These are phyloP conservation scores for Rhodomyrtus tomentosa DNA, from an alignment of 345 rosid species.

Conservation along the genomic window DNA sequence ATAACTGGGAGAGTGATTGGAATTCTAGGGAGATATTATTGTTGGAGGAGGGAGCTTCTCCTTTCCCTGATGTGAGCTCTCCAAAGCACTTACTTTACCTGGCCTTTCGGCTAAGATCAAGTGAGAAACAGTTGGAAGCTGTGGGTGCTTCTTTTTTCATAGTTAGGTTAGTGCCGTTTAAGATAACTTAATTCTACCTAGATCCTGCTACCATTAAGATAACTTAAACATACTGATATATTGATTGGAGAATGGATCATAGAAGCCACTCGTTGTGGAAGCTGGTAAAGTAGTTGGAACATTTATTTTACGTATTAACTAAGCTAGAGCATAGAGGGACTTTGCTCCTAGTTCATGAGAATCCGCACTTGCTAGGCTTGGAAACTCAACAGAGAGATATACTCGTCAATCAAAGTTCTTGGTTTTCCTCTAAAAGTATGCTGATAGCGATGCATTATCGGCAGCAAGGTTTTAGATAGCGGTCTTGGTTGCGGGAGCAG, in stretches of 20 bases:
- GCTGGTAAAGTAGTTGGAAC: background rate
- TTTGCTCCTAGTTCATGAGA: background rate
- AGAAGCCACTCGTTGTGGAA: background rate
- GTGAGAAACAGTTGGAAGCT: background rate
- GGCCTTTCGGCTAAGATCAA: background rate
- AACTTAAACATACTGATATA: background rate
- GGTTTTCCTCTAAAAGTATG: background rate
- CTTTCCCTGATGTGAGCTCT: background rate
- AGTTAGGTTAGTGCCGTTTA: background rate
- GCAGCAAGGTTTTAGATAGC: background rate
- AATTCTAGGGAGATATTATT: background rate
- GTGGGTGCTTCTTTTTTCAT: background rate
- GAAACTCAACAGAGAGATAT: background rate
- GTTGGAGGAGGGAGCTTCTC: background rate
- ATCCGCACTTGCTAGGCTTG: background rate
- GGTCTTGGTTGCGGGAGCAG: background rate
- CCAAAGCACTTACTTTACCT: background rate
- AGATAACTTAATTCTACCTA: background rate
- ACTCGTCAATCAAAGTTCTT: background rate
- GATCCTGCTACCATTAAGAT: background rate
- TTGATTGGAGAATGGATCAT: background rate
- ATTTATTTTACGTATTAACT: background rate
- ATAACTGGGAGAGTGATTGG: background rate
- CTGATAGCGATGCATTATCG: background rate
- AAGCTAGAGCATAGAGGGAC: background rate